A percentile compares a stretch with the other conserved stretches of the same genome.
phyloP scores from a whole-genome alignment of 2,329 filamentous ascomycete species.

The Tolypocladium amazonense region DNA sequence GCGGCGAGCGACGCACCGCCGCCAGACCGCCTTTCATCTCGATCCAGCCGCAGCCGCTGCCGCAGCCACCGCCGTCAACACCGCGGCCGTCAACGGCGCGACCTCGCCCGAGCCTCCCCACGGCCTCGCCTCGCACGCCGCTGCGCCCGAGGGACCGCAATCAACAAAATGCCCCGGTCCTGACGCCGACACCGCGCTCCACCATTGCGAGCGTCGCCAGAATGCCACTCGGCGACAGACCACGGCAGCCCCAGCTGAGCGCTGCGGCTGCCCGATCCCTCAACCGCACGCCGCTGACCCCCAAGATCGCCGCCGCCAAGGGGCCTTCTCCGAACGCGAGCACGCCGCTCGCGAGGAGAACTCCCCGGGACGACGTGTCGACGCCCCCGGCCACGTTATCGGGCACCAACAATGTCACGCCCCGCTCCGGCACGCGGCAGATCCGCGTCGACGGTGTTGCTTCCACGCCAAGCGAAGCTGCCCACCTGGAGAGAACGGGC shows the following conservation, averaged over 20 bases:
- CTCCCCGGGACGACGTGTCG: slow-evolving; percentile 35
- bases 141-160: slow-evolving; percentile 9
- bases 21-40: slow-evolving; percentile 1
- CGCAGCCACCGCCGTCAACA: background rate
- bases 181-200: slow-evolving; percentile 17
- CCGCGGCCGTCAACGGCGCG: background rate
- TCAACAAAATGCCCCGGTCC: slow-evolving; percentile 12
- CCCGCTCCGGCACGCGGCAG: slow-evolving; percentile 65
- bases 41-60: background rate
- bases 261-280: slow-evolving; percentile 46
- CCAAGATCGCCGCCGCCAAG: slow-evolving; percentile 42
- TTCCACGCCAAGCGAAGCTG: slow-evolving; percentile 55
- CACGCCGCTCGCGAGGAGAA: slow-evolving; percentile 29
- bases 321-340: slow-evolving; percentile 21
- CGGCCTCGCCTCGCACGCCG: slow-evolving; percentile 9
- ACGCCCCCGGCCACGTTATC: slow-evolving; percentile 46
- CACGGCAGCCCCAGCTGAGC: slow-evolving; percentile 59
- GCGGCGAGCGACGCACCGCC: slow-evolving; percentile 1
- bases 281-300: slow-evolving; percentile 38
- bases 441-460: slow-evolving; percentile 58
- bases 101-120: background rate
- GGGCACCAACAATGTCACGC: slow-evolving; percentile 57
- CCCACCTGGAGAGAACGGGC: slow-evolving; percentile 30
- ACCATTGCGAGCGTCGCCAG: slow-evolving; percentile 12
- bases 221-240: slow-evolving; percentile 41